Evolutionary conservation across 345 rosid genomes (phyloP).

Genomic region (Gossypium thurberi): DNA sequence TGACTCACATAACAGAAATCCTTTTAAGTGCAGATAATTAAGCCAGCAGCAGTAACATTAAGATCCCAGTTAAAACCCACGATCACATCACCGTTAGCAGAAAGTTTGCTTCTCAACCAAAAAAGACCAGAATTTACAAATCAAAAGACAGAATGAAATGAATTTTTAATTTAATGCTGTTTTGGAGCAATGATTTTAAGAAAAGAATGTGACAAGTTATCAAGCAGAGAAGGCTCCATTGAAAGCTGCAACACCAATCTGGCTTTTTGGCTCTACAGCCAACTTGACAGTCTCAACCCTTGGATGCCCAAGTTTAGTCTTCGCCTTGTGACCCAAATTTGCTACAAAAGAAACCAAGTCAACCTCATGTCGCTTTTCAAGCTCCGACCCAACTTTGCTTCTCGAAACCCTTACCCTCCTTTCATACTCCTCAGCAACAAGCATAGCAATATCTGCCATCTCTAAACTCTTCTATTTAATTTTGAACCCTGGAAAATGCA

Average conservation of each 20-base stretch:
- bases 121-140: too few species aligned
- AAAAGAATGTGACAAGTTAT: background rate
- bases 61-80: too few species aligned
- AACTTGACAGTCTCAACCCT: slow-evolving; percentile 12
- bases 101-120: too few species aligned
- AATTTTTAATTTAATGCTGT: too few species aligned
- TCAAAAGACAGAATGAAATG: too few species aligned
- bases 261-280: slow-evolving; percentile 27
- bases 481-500: background rate
- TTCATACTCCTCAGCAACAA: slow-evolving; percentile 58
- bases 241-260: slow-evolving; percentile 36
- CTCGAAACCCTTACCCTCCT: slow-evolving; percentile 33
- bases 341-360: slow-evolving; percentile 9
- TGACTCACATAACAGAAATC: too few species aligned
- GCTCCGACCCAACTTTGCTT: background rate
- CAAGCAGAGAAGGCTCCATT: slow-evolving; percentile 43
- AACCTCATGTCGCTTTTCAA: background rate
- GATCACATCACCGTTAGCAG: too few species aligned
- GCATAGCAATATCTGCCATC: slow-evolving; percentile 56
- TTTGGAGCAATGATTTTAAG: background rate
- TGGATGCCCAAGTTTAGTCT: background rate
- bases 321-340: slow-evolving; percentile 4
- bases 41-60: too few species aligned
- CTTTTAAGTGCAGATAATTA: too few species aligned
- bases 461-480: background rate